Base-by-base conservation (phyloP, 2,329 filamentous ascomycete species). In the Rhynchosporium graminicola region DNA sequence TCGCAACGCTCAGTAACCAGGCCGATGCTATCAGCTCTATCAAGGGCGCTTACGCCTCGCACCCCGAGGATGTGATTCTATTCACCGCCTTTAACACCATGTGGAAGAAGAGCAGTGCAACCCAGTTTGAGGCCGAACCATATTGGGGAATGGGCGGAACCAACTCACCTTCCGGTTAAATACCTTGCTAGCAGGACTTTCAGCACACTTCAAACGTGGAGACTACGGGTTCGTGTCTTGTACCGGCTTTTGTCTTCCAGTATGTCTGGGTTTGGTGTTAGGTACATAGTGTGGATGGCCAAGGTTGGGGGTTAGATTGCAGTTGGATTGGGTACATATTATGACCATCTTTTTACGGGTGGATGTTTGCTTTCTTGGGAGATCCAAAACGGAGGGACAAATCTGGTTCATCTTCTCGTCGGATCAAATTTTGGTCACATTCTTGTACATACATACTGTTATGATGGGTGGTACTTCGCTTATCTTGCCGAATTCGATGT, bases 21-120 rank as follows among this genome's bases (percentile, higher is more conserved):
- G 73, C 78, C 10, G 74, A 75, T 28, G 92, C 92, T 10, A 75
- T 96, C 42, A 74, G 77, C 5, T 87, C 87, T 29, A 83, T 96
- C 70, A 84, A 83, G 74, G 71, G 73, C 43, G 78, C 80, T 2
- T 92, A 92, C 72, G 71, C 77, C 13, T 73, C 75, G 55, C 82
- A 77, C 56, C 74, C 78, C 0, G 73, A 74, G 3, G 76, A 86
- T 60, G 71, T 94, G 48, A 83, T 93, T 67, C 78, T 96, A 28
- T 94, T 95, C 77, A 89, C 88, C 33, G 87, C 90, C 3, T 94
- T 88, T 78, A 89, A 96, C 75, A 89, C 92, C 65, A 71, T 80
- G 57, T 96, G 92, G 91, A 96, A 96, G 81, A 74, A 78, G 46
- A 83, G 89, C 68, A 81, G 78, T 59, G 74, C 79, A 2, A 79